A percentile compares a stretch with the other conserved stretches of the same genome.
These are phyloP conservation scores for Monosporascus sp. DNA, from an alignment of 2,329 filamentous ascomycete species.

Conservation along the genomic window DNA sequence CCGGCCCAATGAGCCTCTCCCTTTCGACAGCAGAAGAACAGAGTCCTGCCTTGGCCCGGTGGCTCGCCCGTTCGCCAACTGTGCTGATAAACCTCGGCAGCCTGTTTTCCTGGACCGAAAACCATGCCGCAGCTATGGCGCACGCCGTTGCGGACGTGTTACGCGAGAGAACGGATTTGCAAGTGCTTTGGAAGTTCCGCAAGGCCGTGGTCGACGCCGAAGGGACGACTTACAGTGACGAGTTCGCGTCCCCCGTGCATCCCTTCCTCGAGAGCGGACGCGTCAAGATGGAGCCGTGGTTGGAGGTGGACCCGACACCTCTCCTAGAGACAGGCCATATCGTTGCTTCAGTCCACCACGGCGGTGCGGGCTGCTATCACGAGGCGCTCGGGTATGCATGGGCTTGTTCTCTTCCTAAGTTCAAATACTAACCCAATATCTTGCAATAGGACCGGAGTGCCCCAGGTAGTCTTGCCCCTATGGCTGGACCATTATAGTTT, in stretches of 20 bases:
- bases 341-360: constrained; percentile 4
- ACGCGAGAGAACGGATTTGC: constrained; percentile 13
- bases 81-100: constrained; percentile 24
- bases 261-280: background rate
- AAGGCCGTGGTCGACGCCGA: constrained; percentile 10
- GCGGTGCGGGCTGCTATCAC: constrained; percentile 5
- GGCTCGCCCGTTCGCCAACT: constrained; percentile 16
- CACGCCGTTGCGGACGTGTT: constrained; percentile 17
- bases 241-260: background rate
- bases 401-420: background rate
- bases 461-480: constrained; percentile 14
- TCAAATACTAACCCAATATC: background rate
- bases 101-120: constrained; percentile 12
- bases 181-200: constrained; percentile 33
- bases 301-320: background rate
- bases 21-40: constrained; percentile 7
- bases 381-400: constrained; percentile 4
- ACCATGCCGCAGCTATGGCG: constrained; percentile 22
- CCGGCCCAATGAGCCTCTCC: constrained; percentile 12
- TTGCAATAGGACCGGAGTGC: constrained; percentile 9
- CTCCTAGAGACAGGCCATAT: constrained; percentile 3
- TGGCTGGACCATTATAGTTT: constrained; percentile 15
- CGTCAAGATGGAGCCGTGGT: background rate
- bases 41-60: constrained; percentile 4
- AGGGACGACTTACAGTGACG: background rate